Evolutionary conservation across 1,284 basidiomycete genomes (phyloP).

Genomic region (Cystobasidiaceae sp.): DNA sequence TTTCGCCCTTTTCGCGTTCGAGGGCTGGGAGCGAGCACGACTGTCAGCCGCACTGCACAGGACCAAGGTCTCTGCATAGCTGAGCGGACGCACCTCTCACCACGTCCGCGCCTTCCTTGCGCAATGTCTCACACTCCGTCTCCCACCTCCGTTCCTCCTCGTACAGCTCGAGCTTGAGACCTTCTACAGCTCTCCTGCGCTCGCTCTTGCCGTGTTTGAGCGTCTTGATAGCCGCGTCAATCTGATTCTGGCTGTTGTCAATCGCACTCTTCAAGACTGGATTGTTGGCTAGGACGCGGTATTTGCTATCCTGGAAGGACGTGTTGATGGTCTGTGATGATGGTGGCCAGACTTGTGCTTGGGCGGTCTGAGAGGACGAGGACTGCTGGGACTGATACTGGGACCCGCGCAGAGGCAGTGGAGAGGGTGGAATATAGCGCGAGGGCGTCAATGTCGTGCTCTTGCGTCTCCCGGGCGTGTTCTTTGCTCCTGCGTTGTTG

Average conservation of each 20-base stretch:
- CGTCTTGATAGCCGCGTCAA: slow-evolving; percentile 38
- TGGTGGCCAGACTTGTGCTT: neutral
- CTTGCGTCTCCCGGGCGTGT: slow-evolving; percentile 6
- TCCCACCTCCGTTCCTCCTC: slow-evolving; percentile 37
- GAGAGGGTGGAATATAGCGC: slow-evolving; percentile 11
- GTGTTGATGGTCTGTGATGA: too few relatives aligned
- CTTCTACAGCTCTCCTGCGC: slow-evolving; percentile 30
- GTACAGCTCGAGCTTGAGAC: slow-evolving; percentile 34
- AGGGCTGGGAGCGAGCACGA: slow-evolving; percentile 13
- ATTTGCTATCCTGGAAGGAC: slow-evolving; percentile 18
- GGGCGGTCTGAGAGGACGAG: too few relatives aligned
- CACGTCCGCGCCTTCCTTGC: slow-evolving; percentile 38
- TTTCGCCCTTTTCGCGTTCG: slow-evolving; percentile 34
- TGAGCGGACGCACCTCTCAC: slow-evolving; percentile 16
- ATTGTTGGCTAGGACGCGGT: slow-evolving; percentile 32
- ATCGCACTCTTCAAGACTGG: slow-evolving; percentile 28
- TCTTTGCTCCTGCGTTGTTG: neutral
- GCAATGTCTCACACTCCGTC: slow-evolving; percentile 33
- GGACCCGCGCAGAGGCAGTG: too few relatives aligned
- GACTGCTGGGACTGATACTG: too few relatives aligned
- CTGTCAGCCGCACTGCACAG: too few relatives aligned
- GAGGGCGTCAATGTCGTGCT: slow-evolving; percentile 13
- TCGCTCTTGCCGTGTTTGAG: slow-evolving; percentile 42
- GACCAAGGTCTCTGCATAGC: too few relatives aligned
- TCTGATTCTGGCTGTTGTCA: slow-evolving; percentile 27